These are phyloP conservation scores for Yamadazyma buinensis DNA, from an alignment of 1,139 yeast species.

Conservation along the genomic window DNA sequence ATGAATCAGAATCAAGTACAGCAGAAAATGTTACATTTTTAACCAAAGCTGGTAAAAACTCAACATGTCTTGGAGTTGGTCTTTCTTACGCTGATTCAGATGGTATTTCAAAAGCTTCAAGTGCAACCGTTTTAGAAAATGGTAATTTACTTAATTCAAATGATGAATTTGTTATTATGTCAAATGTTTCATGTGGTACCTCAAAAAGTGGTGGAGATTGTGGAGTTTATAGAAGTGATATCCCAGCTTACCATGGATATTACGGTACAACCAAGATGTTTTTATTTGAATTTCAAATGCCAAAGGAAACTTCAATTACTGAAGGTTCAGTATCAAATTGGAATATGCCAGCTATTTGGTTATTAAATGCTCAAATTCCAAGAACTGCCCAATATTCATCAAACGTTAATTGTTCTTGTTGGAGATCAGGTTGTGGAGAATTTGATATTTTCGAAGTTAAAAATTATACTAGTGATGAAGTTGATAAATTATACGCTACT, in stretches of 20 bases:
- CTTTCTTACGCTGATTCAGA: constrained; percentile 74
- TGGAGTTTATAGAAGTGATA: constrained; percentile 82
- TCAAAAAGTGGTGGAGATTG: constrained; percentile 56
- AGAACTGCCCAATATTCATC: constrained; percentile 77
- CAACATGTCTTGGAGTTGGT: constrained; percentile 82
- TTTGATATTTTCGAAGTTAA: constrained; percentile 79
- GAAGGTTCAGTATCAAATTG: constrained; percentile 27
- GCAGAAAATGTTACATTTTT: constrained; percentile 73
- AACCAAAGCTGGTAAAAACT: constrained; percentile 73
- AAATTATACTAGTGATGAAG: constrained; percentile 38
- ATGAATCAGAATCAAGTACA: constrained; percentile 38
- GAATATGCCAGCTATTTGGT: constrained; percentile 97
- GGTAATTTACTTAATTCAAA: constrained; percentile 62
- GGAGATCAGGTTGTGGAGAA: constrained; percentile 97
- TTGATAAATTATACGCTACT: constrained; percentile 56
- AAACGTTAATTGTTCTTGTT: constrained; percentile 82
- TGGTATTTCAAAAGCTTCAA: constrained; percentile 63
- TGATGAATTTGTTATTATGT: constrained; percentile 74
- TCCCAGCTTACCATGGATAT: constrained; percentile 92
- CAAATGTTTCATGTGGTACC: constrained; percentile 58
- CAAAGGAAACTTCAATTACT: constrained; percentile 55
- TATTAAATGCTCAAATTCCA: constrained; percentile 90
- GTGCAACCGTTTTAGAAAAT: constrained; percentile 59
- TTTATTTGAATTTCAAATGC: constrained; percentile 89
- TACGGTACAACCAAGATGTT: constrained; percentile 77